phyloP scores from a whole-genome alignment of 257 asterid genomes.

The Perilla frutescens region DNA sequence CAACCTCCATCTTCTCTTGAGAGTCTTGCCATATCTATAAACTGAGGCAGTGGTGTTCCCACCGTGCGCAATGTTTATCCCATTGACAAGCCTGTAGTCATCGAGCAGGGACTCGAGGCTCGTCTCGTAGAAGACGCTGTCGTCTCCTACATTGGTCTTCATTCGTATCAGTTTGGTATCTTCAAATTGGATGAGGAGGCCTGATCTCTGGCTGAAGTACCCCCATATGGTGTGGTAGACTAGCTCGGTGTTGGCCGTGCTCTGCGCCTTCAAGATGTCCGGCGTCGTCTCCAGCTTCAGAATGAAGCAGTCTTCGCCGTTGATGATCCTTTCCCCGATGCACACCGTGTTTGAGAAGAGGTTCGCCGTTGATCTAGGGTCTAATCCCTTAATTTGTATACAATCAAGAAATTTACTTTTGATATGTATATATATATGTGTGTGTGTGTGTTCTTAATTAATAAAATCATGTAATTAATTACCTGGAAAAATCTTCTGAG shows the following conservation, averaged over 20 bases:
- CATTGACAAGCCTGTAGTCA: slow-evolving; percentile 68
- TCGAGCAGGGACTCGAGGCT: slow-evolving; percentile 68
- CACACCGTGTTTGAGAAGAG: slow-evolving; percentile 77
- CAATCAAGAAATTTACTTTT: too few relatives aligned
- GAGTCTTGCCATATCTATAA: slow-evolving; percentile 73
- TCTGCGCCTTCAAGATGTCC: slow-evolving; percentile 67
- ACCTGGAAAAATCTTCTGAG: slow-evolving; percentile 94
- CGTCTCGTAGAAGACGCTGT: slow-evolving; percentile 74
- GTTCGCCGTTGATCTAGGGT: slow-evolving; percentile 90
- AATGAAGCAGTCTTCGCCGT: slow-evolving; percentile 70
- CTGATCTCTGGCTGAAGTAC: slow-evolving; percentile 80
- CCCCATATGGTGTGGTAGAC: slow-evolving; percentile 93
- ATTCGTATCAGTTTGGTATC: slow-evolving; percentile 77
- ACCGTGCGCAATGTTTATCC: slow-evolving; percentile 78
- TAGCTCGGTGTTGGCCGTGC: slow-evolving; percentile 72
- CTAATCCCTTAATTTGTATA: slow-evolving; percentile 63
- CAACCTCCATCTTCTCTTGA: slow-evolving; percentile 63
- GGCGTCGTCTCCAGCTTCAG: slow-evolving; percentile 67
- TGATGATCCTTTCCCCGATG: slow-evolving; percentile 71
- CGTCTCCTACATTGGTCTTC: slow-evolving; percentile 56
- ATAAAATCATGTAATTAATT: not conserved
- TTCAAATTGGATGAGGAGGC: slow-evolving; percentile 72
- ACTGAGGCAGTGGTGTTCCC: slow-evolving; percentile 72
- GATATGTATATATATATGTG: too few relatives aligned
- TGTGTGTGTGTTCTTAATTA: too few relatives aligned